Evolutionary conservation across 1,284 basidiomycete species (phyloP).

Genomic region (Rhodotorula sp.): DNA sequence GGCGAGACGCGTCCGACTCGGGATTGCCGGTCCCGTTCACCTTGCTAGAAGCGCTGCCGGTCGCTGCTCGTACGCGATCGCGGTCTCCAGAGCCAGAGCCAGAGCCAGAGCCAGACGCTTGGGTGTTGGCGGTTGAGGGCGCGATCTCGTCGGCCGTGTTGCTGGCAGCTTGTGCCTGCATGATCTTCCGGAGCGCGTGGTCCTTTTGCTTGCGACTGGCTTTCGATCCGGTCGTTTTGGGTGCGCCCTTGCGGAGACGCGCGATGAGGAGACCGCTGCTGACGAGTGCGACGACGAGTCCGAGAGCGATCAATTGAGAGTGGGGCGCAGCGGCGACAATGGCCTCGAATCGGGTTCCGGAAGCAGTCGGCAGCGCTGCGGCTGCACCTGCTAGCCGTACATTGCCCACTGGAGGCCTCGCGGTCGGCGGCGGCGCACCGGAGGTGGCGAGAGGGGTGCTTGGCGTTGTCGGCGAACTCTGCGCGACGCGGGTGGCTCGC

Average conservation of each 20-base stretch:
- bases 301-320: conserved; percentile 3
- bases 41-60: neutral
- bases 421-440: neutral
- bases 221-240: neutral
- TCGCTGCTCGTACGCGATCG: too few relatives aligned
- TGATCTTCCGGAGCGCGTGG: neutral
- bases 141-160: neutral
- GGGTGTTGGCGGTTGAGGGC: neutral
- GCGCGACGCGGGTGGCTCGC: neutral
- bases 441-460: neutral
- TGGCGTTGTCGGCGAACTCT: neutral
- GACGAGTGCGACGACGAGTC: conserved; percentile 8
- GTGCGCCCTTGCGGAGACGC: neutral
- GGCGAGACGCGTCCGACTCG: conserved; percentile 5
- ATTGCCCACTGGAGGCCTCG: too few relatives aligned
- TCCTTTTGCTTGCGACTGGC: neutral
- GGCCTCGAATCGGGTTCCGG: neutral
- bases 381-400: neutral
- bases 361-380: neutral
- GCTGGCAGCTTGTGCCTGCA: neutral
- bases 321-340: neutral
- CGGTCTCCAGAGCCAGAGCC: too few relatives aligned
- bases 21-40: neutral
- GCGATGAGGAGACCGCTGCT: conserved; percentile 2
- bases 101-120: neutral